Evolutionary conservation across 129 eudicot species (phyloP).

Genomic region (Lactuca saligna): DNA sequence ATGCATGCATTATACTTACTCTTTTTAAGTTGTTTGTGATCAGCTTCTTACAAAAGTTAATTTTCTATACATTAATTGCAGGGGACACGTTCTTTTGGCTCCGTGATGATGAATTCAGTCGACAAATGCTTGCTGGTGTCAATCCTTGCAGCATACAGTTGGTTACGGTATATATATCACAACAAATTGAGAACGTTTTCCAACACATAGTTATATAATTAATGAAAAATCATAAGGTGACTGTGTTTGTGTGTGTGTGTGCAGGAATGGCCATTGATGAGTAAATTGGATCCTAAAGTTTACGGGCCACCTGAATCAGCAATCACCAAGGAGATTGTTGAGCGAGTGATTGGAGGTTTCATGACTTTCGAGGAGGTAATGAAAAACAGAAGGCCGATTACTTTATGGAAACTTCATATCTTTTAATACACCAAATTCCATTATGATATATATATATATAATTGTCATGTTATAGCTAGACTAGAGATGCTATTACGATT

Average conservation of each 20-base stretch:
- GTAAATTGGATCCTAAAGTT: slow-evolving; percentile 46
- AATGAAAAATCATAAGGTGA: background rate
- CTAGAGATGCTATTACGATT: no score
- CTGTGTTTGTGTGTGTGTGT: background rate
- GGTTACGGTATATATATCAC: slow-evolving; percentile 44
- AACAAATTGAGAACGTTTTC: background rate
- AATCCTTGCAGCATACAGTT: slow-evolving; percentile 51
- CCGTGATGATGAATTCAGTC: slow-evolving; percentile 61
- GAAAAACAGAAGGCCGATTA: background rate
- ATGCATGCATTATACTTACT: background rate
- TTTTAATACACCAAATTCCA: no score
- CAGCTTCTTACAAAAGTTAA: background rate
- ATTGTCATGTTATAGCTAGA: no score
- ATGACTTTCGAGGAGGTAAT: slow-evolving; percentile 37
- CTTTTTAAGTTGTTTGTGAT: no score
- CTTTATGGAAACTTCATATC: background rate
- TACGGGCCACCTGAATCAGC: slow-evolving; percentile 72
- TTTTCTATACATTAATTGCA: slow-evolving; percentile 18
- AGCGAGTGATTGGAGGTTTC: slow-evolving; percentile 44
- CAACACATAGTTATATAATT: background rate
- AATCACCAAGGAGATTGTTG: slow-evolving; percentile 49
- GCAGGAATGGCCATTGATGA: slow-evolving; percentile 80
- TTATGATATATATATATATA: no score
- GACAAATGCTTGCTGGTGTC: slow-evolving; percentile 69
- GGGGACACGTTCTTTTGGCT: slow-evolving; percentile 70